phyloP scores from a whole-genome alignment of 768 basidiomycete genomes.

The Psilocybe sp. region DNA sequence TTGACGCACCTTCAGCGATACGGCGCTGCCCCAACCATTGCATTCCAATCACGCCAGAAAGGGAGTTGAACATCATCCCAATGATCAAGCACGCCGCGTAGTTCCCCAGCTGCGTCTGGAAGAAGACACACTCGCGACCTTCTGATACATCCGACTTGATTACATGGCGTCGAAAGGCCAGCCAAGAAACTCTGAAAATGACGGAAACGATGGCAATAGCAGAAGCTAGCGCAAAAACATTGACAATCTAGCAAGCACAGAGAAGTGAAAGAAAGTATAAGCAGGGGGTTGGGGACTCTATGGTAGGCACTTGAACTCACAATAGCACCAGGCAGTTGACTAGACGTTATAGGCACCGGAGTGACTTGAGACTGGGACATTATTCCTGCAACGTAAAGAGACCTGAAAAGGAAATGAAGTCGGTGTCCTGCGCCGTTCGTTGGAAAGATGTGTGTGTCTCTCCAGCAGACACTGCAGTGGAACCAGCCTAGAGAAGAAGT shows the following conservation, averaged over 20 bases:
- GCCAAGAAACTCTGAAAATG: slow-evolving; percentile 43
- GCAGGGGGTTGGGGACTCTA: not conserved
- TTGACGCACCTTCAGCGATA: slow-evolving; percentile 45
- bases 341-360: slow-evolving; percentile 28
- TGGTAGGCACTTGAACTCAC: slow-evolving; percentile 22
- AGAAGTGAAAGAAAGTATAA: not conserved
- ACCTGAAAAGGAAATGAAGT: slow-evolving; percentile 14
- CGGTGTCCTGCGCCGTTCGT: slow-evolving; percentile 40
- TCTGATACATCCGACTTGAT: slow-evolving; percentile 17
- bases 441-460: slow-evolving; percentile 20
- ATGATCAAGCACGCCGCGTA: slow-evolving; percentile 65
- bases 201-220: slow-evolving; percentile 51
- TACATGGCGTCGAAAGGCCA: slow-evolving; percentile 36
- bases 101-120: slow-evolving; percentile 68
- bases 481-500: slow-evolving; percentile 32
- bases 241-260: slow-evolving; percentile 35
- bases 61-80: slow-evolving; percentile 51
- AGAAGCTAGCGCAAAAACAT: slow-evolving; percentile 53
- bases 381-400: slow-evolving; percentile 5
- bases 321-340: slow-evolving; percentile 33
- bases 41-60: slow-evolving; percentile 53
- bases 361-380: slow-evolving; percentile 16
- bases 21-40: slow-evolving; percentile 44
- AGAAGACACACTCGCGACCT: slow-evolving; percentile 56
- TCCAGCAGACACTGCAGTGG: slow-evolving; percentile 25